phyloP scores from a whole-genome alignment of 257 asterid genomes.

The Thymus mandschuricus region DNA sequence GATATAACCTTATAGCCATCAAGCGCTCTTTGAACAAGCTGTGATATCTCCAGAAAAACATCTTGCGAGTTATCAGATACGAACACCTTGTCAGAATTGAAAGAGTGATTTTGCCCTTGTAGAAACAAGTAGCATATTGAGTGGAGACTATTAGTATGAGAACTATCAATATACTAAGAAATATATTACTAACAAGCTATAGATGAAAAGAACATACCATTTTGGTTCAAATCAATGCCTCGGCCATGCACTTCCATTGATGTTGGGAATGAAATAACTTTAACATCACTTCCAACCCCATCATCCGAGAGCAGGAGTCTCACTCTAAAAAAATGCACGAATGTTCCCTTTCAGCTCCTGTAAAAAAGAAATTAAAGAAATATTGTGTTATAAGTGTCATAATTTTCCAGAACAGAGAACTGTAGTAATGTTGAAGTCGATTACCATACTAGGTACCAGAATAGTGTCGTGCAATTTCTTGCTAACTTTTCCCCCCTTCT shows the following conservation, averaged over 20 bases:
- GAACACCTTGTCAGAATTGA: slow-evolving; percentile 90
- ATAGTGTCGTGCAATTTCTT: slow-evolving; percentile 93
- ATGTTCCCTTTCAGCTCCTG: slow-evolving; percentile 97
- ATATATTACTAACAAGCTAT: neutral
- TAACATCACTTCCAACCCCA: slow-evolving; percentile 58
- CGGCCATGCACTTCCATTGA: slow-evolving; percentile 71
- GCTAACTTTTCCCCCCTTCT: slow-evolving; percentile 85
- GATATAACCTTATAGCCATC: slow-evolving; percentile 89
- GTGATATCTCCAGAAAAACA: slow-evolving; percentile 95
- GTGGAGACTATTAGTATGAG: slow-evolving; percentile 2
- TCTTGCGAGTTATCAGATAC: slow-evolving; percentile 80
- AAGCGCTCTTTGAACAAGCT: slow-evolving; percentile 97
- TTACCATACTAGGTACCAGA: slow-evolving; percentile 49
- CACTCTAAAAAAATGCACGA: slow-evolving; percentile 89
- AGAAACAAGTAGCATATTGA: slow-evolving; percentile 20
- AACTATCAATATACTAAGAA: neutral
- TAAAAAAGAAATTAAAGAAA: neutral
- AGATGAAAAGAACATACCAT: slow-evolving; percentile 50
- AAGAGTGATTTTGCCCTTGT: slow-evolving; percentile 79
- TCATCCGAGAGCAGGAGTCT: slow-evolving; percentile 85
- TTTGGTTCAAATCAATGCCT: slow-evolving; percentile 77
- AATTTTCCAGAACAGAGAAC: neutral
- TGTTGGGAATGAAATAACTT: slow-evolving; percentile 75
- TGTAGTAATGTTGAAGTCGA: neutral
- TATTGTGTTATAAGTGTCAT: neutral